A percentile compares a stretch with the other conserved stretches of the same genome.
Conservation (phyloP, 352 stramenopile species). For the Elongisporangium prolatum region DNA sequence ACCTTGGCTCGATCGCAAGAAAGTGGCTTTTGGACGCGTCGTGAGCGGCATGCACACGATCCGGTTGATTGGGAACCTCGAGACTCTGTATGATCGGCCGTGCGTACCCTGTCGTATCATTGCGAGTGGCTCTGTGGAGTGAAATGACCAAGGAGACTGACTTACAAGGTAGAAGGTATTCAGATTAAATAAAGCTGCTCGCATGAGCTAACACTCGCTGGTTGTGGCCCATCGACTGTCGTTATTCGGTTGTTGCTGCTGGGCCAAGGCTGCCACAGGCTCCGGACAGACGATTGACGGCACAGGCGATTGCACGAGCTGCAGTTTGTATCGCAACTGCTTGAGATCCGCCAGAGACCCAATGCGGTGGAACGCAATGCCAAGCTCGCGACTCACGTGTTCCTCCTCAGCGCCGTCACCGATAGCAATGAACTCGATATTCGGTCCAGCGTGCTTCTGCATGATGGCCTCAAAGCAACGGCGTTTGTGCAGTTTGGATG, state of each 20-base stretch:
- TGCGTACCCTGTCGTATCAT: conserved; percentile 60
- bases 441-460: conserved; percentile 33
- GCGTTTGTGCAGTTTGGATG: conserved; percentile 73
- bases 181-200: too few relatives aligned
- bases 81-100: conserved; percentile 52
- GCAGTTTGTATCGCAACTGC: conserved; percentile 50
- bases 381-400: conserved; percentile 58
- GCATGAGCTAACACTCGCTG: too few relatives aligned
- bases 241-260: too few relatives aligned
- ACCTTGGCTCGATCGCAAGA: conserved; percentile 62
- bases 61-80: conserved; percentile 37
- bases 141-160: neutral
- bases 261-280: too few relatives aligned
- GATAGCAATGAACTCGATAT: conserved; percentile 70
- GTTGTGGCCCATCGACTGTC: too few relatives aligned
- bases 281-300: too few relatives aligned
- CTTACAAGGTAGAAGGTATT: too few relatives aligned
- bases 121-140: conserved; percentile 57
- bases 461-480: conserved; percentile 76
- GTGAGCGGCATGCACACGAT: conserved; percentile 59
- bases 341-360: conserved; percentile 57
- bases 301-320: conserved; percentile 23
- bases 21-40: conserved; percentile 76
- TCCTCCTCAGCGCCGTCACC: conserved; percentile 78
- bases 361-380: conserved; percentile 75